Evolutionary conservation across 2,329 filamentous ascomycete species (phyloP).

Genomic region (Shiraia bambusicola): DNA sequence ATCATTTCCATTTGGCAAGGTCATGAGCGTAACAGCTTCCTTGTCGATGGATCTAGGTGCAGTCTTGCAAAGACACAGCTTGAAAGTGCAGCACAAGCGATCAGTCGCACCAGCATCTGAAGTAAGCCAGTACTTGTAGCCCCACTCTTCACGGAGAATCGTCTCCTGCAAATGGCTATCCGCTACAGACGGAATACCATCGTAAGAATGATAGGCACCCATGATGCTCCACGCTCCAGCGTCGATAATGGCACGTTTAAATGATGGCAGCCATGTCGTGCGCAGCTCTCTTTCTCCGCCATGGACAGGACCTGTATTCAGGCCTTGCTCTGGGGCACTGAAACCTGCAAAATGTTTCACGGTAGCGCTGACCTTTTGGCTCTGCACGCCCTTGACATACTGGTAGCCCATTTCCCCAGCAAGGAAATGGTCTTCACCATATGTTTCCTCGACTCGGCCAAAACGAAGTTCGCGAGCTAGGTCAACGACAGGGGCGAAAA

Average conservation of each 20-base stretch:
- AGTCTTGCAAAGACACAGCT: conserved; percentile 57
- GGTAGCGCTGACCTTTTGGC: conserved; percentile 66
- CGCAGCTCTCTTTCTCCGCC: conserved; percentile 58
- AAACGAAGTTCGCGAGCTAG: conserved; percentile 70
- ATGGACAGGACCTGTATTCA: conserved; percentile 66
- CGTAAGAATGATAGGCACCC: conserved; percentile 74
- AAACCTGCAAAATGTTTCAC: conserved; percentile 77
- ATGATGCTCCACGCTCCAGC: conserved; percentile 68
- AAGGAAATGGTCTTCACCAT: conserved; percentile 68
- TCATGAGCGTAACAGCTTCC: conserved; percentile 63
- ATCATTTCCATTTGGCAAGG: conserved; percentile 69
- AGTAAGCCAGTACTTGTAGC: conserved; percentile 68
- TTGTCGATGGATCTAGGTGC: conserved; percentile 59
- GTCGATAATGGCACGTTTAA: conserved; percentile 71
- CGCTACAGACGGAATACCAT: conserved; percentile 68
- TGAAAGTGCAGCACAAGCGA: conserved; percentile 64
- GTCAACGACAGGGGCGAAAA: conserved; percentile 72
- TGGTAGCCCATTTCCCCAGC: conserved; percentile 68
- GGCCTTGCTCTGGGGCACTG: conserved; percentile 68
- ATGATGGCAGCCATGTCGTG: conserved; percentile 58
- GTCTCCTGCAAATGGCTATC: conserved; percentile 64
- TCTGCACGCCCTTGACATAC: conserved; percentile 63
- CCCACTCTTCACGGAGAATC: conserved; percentile 71
- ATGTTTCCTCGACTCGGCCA: conserved; percentile 74
- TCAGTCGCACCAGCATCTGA: conserved; percentile 72